A percentile compares a stretch with the other conserved stretches of the same genome.
Conservation (phyloP, 2,329 filamentous ascomycete genomes). For the Aspergillus japonicus region DNA sequence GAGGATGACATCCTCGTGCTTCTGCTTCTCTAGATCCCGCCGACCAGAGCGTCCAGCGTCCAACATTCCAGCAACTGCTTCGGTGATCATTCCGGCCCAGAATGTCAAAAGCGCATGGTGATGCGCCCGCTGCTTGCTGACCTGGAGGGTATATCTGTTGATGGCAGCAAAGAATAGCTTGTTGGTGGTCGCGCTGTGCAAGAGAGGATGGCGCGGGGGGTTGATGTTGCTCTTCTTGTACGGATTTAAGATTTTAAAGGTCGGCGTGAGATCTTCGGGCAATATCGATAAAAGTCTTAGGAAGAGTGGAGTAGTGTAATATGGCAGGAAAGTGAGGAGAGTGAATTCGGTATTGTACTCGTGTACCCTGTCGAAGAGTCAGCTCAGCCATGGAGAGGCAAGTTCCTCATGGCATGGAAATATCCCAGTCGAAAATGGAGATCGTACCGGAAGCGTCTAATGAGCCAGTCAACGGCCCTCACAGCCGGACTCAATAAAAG, state of each 20-base stretch:
- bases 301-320: slow-evolving; percentile 84
- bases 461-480: slow-evolving; percentile 91
- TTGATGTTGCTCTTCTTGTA: slow-evolving; percentile 76
- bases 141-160: slow-evolving; percentile 74
- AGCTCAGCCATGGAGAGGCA: slow-evolving; percentile 9
- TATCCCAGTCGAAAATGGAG: neutral
- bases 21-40: slow-evolving; percentile 71
- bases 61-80: slow-evolving; percentile 79
- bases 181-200: slow-evolving; percentile 79
- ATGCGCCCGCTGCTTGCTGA: slow-evolving; percentile 69
- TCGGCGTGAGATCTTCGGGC: slow-evolving; percentile 67
- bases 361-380: slow-evolving; percentile 64
- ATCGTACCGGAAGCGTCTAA: slow-evolving; percentile 79
- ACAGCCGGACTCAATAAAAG: slow-evolving; percentile 82
- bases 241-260: slow-evolving; percentile 80
- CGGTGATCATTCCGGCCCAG: slow-evolving; percentile 85
- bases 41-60: slow-evolving; percentile 75
- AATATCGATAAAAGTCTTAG: slow-evolving; percentile 83
- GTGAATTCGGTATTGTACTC: slow-evolving; percentile 80
- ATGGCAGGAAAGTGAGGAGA: slow-evolving; percentile 85
- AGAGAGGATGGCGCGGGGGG: slow-evolving; percentile 76
- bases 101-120: slow-evolving; percentile 79
- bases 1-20: slow-evolving; percentile 74
- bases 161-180: slow-evolving; percentile 71
- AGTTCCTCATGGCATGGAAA: neutral